Percentiles rank a stretch among this genome's conserved stretches.
Evolutionary conservation across 2,329 filamentous ascomycete species (phyloP).

Genomic region (Calonectria montana): DNA sequence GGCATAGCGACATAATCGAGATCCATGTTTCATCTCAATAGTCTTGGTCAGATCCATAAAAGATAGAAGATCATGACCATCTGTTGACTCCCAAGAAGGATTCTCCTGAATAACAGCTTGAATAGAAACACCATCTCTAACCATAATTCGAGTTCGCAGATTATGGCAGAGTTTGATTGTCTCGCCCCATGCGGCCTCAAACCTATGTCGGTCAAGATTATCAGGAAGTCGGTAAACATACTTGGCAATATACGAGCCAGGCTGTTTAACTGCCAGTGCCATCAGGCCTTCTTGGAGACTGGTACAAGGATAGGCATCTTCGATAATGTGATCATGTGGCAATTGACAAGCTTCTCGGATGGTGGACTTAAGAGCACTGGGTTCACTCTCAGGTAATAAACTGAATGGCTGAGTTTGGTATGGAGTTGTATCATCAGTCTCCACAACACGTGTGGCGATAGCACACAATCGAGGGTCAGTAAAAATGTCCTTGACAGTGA

Average conservation of each 20-base stretch:
- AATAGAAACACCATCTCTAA: neutral
- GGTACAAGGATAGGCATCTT: slow-evolving; percentile 51
- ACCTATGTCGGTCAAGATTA: neutral
- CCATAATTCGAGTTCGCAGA: neutral
- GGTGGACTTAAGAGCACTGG: neutral
- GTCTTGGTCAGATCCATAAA: neutral
- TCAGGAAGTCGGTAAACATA: neutral
- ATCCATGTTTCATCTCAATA: neutral
- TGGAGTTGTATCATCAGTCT: neutral
- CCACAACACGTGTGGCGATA: neutral
- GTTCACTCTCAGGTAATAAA: neutral
- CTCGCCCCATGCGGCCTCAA: neutral
- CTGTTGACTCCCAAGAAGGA: neutral
- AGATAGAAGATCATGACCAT: neutral
- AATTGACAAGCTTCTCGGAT: neutral
- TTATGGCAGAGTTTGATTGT: neutral
- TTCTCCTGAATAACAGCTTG: neutral
- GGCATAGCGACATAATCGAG: slow-evolving; percentile 3
- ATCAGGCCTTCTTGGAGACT: slow-evolving; percentile 51
- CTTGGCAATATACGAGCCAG: slow-evolving; percentile 20
- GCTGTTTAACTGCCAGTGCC: slow-evolving; percentile 21
- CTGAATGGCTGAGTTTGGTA: neutral
- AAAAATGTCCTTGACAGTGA: slow-evolving; percentile 20
- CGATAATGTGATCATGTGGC: slow-evolving; percentile 19
- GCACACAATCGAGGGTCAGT: slow-evolving; percentile 6